Conservation (phyloP, 805 yeast species). For the Lipomyces anomalus region DNA sequence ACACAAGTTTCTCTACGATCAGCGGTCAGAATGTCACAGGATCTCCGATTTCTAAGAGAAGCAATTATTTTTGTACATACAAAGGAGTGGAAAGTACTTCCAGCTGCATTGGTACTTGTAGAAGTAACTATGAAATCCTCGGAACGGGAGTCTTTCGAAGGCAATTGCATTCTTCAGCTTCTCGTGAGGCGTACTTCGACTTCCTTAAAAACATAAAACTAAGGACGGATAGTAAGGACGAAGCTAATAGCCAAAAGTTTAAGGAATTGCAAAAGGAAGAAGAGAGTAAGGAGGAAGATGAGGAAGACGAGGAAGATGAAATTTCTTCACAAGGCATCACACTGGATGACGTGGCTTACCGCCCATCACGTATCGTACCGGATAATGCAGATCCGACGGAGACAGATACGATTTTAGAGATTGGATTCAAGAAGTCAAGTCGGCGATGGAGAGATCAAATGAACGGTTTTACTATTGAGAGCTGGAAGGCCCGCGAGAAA, state of each 20-base stretch:
- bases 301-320: background rate
- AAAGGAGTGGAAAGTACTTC: no score
- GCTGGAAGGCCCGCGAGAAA: conserved; percentile 10
- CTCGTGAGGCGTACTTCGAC: background rate
- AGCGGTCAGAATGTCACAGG: no score
- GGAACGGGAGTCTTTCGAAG: background rate
- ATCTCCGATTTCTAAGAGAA: no score
- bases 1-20: no score
- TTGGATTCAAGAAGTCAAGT: conserved; percentile 7
- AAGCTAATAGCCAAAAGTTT: background rate
- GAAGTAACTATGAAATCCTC: no score
- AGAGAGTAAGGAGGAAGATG: conserved; percentile 3
- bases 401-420: conserved; percentile 6
- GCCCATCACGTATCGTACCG: conserved; percentile 9
- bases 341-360: conserved; percentile 11
- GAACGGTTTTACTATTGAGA: conserved; percentile 5
- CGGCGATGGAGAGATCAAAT: background rate
- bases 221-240: no score
- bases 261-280: conserved; percentile 1
- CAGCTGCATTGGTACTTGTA: no score
- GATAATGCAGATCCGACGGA: background rate
- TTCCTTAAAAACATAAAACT: background rate
- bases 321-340: conserved; percentile 1
- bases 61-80: no score
- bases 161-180: background rate